A percentile compares a stretch with the other conserved stretches of the same genome.
Evolutionary conservation across 2,329 filamentous ascomycete genomes (phyloP).

Genomic region (Lasiodiplodia sp.): DNA sequence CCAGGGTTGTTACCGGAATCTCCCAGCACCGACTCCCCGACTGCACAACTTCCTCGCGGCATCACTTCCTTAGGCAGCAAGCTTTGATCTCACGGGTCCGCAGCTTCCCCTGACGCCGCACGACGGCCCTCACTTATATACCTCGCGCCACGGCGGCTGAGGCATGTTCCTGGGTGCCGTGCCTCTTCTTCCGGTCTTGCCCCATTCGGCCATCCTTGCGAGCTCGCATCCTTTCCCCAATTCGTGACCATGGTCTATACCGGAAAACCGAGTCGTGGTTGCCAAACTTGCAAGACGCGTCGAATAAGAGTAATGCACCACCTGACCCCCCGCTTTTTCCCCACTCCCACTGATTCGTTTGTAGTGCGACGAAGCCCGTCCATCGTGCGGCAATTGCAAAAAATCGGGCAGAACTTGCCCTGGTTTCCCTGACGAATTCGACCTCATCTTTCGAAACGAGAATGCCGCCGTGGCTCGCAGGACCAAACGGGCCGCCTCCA

Average conservation of each 20-base stretch:
- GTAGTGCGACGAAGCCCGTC: constrained; percentile 73
- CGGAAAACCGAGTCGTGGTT: constrained; percentile 60
- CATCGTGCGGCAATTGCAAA: constrained; percentile 69
- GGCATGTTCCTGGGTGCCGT: constrained; percentile 22
- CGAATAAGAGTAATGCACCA: constrained; percentile 70
- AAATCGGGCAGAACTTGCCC: constrained; percentile 70
- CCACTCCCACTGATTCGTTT: constrained; percentile 5
- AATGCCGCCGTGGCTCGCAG: constrained; percentile 71
- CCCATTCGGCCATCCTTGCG: constrained; percentile 24
- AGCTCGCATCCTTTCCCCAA: background rate
- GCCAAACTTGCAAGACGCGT: constrained; percentile 76
- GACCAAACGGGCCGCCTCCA: constrained; percentile 49
- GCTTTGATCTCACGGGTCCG: constrained; percentile 1
- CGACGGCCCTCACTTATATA: constrained; percentile 13
- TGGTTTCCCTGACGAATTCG: constrained; percentile 75
- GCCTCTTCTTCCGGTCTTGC: constrained; percentile 19
- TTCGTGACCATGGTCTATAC: constrained; percentile 46
- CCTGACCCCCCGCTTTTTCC: background rate
- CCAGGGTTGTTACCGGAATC: background rate
- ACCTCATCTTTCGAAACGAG: constrained; percentile 76
- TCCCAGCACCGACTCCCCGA: background rate
- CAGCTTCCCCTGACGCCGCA: constrained; percentile 18
- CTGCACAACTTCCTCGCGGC: background rate
- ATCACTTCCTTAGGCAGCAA: constrained; percentile 18
- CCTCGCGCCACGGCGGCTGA: constrained; percentile 23